Percentiles rank a stretch among this genome's conserved stretches.
These are phyloP conservation scores for Candida anglica DNA, from an alignment of 805 yeast genomes.

Conservation along the genomic window DNA sequence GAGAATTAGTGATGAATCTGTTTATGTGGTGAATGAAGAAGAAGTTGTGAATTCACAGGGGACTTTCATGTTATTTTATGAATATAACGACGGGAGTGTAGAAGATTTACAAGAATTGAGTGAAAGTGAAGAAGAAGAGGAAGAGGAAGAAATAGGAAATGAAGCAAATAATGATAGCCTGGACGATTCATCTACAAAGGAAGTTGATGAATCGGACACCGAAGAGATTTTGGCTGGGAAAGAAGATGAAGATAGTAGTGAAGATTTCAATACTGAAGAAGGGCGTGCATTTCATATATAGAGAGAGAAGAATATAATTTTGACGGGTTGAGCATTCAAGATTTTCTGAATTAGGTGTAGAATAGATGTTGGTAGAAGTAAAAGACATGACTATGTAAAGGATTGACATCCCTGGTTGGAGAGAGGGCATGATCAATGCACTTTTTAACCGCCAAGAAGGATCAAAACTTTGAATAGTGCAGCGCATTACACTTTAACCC, in stretches of 20 bases:
- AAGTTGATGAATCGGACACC: not conserved
- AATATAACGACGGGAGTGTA: conserved; percentile 33
- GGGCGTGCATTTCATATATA: conserved; percentile 4
- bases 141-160: conserved; percentile 5
- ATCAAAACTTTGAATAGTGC: too few species aligned
- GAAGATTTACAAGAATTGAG: conserved; percentile 16
- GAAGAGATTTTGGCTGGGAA: not conserved
- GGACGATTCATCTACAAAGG: not conserved
- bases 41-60: conserved; percentile 84
- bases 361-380: not conserved
- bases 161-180: conserved; percentile 1
- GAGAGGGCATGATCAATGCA: too few species aligned
- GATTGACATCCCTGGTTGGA: too few species aligned
- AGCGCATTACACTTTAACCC: too few species aligned
- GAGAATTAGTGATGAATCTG: conserved; percentile 90
- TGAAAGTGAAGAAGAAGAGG: conserved; percentile 15
- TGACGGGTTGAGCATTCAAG: not conserved
- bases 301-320: not conserved
- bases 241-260: not conserved
- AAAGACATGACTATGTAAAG: too few species aligned
- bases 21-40: conserved; percentile 70
- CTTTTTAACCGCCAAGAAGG: too few species aligned
- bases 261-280: conserved; percentile 3
- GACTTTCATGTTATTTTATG: conserved; percentile 90
- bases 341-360: too few species aligned